phyloP scores from a whole-genome alignment of 768 basidiomycete species.

The Boletellus emodensis region DNA sequence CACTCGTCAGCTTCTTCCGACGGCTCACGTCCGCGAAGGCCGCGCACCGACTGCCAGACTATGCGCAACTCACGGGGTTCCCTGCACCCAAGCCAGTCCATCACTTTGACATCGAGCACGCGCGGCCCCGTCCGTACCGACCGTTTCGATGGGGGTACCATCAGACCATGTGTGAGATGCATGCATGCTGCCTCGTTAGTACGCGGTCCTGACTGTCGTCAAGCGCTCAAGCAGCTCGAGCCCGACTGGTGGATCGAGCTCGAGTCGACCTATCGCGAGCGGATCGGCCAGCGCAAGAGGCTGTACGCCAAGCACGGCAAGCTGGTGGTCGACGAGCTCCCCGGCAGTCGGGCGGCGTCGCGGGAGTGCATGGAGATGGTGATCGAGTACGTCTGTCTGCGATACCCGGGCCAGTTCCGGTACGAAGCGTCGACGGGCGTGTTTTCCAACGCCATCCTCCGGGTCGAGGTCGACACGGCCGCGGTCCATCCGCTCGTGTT shows the following conservation, averaged over 20 bases:
- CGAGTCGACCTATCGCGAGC: conserved; percentile 46
- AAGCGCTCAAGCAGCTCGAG: conserved; percentile 46
- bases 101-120: conserved; percentile 40
- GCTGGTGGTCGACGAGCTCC: conserved; percentile 41
- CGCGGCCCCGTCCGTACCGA: conserved; percentile 49
- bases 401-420: conserved; percentile 53
- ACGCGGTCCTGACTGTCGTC: not conserved
- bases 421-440: conserved; percentile 32
- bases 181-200: too few relatives aligned
- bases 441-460: conserved; percentile 44
- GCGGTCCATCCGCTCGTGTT: conserved; percentile 37
- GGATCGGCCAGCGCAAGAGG: conserved; percentile 40
- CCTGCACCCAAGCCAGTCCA: conserved; percentile 39
- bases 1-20: not conserved
- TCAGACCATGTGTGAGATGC: conserved; percentile 55
- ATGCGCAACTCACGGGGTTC: conserved; percentile 42
- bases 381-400: conserved; percentile 50
- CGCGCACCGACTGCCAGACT: conserved; percentile 30
- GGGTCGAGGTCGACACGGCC: conserved; percentile 25
- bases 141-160: conserved; percentile 55
- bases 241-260: conserved; percentile 57
- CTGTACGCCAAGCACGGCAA: conserved; percentile 39
- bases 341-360: conserved; percentile 48
- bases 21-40: conserved; percentile 4
- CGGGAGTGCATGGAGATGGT: conserved; percentile 53